Evolutionary conservation across 257 asterid species (phyloP).

Genomic region (Forsythia viridissima): DNA sequence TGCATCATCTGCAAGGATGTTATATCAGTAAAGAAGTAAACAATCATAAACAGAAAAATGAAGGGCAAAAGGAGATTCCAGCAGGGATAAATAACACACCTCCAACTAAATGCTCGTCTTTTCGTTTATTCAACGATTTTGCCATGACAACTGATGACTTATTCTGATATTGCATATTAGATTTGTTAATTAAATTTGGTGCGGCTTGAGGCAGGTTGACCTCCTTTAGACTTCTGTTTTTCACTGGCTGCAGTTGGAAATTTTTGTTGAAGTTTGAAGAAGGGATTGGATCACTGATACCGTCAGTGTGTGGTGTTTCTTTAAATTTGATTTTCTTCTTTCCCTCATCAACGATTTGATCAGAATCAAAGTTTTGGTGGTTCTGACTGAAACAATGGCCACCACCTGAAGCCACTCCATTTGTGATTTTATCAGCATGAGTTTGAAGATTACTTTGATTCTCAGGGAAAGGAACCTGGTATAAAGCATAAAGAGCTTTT

Average conservation of each 20-base stretch:
- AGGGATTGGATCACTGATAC: conserved; percentile 30
- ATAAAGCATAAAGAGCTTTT: conserved; percentile 51
- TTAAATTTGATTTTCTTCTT: conserved; percentile 59
- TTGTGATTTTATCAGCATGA: conserved; percentile 35
- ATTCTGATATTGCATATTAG: conserved; percentile 34
- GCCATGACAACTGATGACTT: conserved; percentile 34
- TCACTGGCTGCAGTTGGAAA: conserved; percentile 37
- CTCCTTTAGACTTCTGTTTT: conserved; percentile 46
- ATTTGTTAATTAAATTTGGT: conserved; percentile 34
- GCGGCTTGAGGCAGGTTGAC: conserved; percentile 47
- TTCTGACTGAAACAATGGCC: conserved; percentile 30
- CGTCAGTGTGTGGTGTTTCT: conserved; percentile 32
- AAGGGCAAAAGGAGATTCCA: conserved; percentile 26
- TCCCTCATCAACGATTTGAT: conserved; percentile 32
- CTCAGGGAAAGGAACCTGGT: conserved; percentile 49
- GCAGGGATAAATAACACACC: conserved; percentile 45
- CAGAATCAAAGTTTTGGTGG: conserved; percentile 32
- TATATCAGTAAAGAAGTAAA: conserved; percentile 27
- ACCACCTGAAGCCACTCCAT: conserved; percentile 46
- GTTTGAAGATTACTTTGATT: conserved; percentile 42
- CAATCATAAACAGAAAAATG: conserved; percentile 19
- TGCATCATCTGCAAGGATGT: conserved; percentile 57
- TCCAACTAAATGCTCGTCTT: conserved; percentile 45
- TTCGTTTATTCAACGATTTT: conserved; percentile 42
- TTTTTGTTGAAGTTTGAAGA: conserved; percentile 33